These are phyloP conservation scores for Elsinoe australis DNA, from an alignment of 2,329 filamentous ascomycete genomes.

Conservation along the genomic window DNA sequence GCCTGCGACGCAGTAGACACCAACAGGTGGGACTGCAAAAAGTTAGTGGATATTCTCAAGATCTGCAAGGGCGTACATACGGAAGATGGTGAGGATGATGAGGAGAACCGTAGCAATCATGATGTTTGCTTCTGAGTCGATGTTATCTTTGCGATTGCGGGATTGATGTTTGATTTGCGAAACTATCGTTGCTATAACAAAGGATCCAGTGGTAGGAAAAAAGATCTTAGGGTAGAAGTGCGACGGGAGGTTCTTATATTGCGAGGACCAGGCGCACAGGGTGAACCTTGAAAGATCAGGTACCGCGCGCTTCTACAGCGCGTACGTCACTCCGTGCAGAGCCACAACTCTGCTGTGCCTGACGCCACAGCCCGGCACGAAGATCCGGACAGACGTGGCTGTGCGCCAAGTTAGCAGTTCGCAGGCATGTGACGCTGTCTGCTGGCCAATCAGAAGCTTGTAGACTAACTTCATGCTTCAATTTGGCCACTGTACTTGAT, in stretches of 20 bases:
- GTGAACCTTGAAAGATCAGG: too few species aligned
- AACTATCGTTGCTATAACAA: slow-evolving; percentile 1
- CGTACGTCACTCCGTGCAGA: too few species aligned
- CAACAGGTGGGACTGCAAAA: slow-evolving; percentile 40
- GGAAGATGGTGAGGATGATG: slow-evolving; percentile 40
- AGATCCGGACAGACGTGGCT: too few species aligned
- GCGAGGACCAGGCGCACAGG: slow-evolving; percentile 8
- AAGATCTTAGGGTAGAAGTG: neutral
- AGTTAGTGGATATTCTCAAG: slow-evolving; percentile 6
- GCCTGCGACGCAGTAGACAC: slow-evolving; percentile 43
- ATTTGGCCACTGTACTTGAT: neutral
- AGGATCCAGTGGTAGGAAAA: neutral
- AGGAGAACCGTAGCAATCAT: slow-evolving; percentile 36
- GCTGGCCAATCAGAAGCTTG: slow-evolving; percentile 2
- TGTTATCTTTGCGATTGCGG: slow-evolving; percentile 2
- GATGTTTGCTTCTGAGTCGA: slow-evolving; percentile 6
- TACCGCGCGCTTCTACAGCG: neutral
- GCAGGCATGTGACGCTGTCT: too few species aligned
- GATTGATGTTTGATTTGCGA: neutral
- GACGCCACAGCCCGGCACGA: too few species aligned
- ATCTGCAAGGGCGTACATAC: slow-evolving; percentile 25
- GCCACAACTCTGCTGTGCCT: too few species aligned
- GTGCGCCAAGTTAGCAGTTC: too few species aligned
- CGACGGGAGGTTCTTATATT: neutral
- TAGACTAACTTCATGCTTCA: neutral